Evolutionary conservation across 2,329 filamentous ascomycete genomes (phyloP), one percentile per base, ranked within the genome.

Genomic region (Colletotrichum tanaceti): DNA sequence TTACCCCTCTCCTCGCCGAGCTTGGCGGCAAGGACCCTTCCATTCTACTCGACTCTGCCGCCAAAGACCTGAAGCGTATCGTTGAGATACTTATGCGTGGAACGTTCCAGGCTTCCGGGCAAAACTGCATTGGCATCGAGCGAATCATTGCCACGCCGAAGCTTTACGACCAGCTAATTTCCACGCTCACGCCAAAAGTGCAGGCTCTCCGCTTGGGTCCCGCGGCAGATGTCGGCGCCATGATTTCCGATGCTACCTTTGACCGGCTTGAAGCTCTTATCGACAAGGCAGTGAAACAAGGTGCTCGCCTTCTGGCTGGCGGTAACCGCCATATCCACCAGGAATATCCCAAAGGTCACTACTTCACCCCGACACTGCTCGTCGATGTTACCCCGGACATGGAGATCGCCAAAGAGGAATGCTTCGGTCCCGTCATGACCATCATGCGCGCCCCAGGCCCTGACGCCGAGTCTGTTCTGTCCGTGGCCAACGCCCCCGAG

Each of bases 81-180:
- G 87, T 88, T 46, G 92, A 94, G 71, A 91, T 97, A 71, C 87
- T 98, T 71, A 90, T 99, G 82, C 90, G 96, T 61, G 96, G 95
- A 60, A 93, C 93, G 11, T 99, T 98, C 81, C 96, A 99, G 80
- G 94, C 94, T 59, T 91, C 94, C 18, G 96, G 96, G 1, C 96
- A 99, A 79, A 99, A 99, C 82, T 99, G 96, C 80, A 95, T 99
- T 76, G 96, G 96, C 63, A 95, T 98, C 73, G 96, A 99, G 82
- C 92, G 96, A 64, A 90, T 98, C 75, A 90, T 98, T 73, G 93
- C 91, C 28, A 86, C 92, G 18, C 90, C 93, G 1, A 83, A 82
- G n/a, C 85, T 93, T 59, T 97, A 98, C 82, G 85, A 91, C 71
- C 84, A 84, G 64, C 87, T 99, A 24, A 82, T 97, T 60, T 79